Percentiles rank a stretch among this genome's conserved stretches.
These are phyloP conservation scores for Rhizoclosmatium sp. DNA, from an alignment of 192 early-diverging fungal genomes.

Conservation along the genomic window DNA sequence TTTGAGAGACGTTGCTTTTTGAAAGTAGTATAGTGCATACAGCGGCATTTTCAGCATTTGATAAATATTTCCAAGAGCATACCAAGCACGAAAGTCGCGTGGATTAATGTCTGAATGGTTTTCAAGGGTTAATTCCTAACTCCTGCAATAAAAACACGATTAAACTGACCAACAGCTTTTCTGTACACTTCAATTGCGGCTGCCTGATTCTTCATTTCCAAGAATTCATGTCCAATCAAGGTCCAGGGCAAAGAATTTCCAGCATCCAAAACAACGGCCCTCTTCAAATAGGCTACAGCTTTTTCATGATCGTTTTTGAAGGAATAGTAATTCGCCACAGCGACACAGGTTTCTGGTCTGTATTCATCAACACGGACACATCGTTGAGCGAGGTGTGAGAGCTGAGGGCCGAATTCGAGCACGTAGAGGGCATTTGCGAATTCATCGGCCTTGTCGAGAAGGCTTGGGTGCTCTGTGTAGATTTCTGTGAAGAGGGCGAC, in stretches of 20 bases:
- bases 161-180: slow-evolving; percentile 72
- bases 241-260: slow-evolving; percentile 86
- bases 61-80: slow-evolving; percentile 89
- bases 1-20: slow-evolving; percentile 64
- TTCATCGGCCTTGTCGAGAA: slow-evolving; percentile 82
- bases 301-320: slow-evolving; percentile 80
- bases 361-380: slow-evolving; percentile 77
- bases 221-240: slow-evolving; percentile 93
- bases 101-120: slow-evolving; percentile 69
- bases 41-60: slow-evolving; percentile 83
- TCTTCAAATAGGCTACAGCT: slow-evolving; percentile 86
- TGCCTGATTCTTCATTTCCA: slow-evolving; percentile 89
- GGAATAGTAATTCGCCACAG: slow-evolving; percentile 85
- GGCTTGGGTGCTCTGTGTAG: slow-evolving; percentile 74
- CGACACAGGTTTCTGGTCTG: slow-evolving; percentile 83
- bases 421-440: slow-evolving; percentile 91
- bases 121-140: not conserved
- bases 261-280: slow-evolving; percentile 82
- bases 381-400: slow-evolving; percentile 80
- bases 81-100: slow-evolving; percentile 90
- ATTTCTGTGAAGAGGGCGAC: slow-evolving; percentile 70
- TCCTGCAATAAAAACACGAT: slow-evolving; percentile 2
- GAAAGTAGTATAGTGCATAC: slow-evolving; percentile 85
- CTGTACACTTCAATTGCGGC: slow-evolving; percentile 91
- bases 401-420: slow-evolving; percentile 70